Conservation (phyloP, 768 basidiomycete species). For the Mycena epipterygia region DNA sequence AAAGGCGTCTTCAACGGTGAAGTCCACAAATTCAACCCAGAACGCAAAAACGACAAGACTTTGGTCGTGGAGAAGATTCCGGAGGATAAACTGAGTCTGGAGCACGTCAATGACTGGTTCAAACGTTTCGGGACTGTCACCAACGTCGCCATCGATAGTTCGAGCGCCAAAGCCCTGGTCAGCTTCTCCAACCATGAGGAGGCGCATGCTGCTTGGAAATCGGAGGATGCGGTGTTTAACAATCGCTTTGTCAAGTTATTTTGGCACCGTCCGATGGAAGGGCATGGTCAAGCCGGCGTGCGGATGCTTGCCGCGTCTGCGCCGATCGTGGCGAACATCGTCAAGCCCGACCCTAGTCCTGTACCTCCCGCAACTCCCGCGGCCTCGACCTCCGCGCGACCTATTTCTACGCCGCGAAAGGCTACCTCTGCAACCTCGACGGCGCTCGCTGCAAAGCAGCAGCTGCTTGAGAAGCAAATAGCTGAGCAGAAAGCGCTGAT, state of each 20-base stretch:
- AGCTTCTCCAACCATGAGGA: constrained; percentile 88
- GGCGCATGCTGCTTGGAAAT: constrained; percentile 91
- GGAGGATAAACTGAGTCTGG: constrained; percentile 81
- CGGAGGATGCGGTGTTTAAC: constrained; percentile 94
- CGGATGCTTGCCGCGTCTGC: constrained; percentile 88
- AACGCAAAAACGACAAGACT: constrained; percentile 80
- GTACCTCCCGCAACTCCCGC: constrained; percentile 39
- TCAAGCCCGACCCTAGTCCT: constrained; percentile 35
- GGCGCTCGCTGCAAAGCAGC: constrained; percentile 80
- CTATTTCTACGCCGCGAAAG: constrained; percentile 54
- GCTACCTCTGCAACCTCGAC: constrained; percentile 53
- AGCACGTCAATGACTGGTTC: constrained; percentile 89
- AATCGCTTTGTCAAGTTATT: constrained; percentile 97
- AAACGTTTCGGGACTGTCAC: constrained; percentile 93
- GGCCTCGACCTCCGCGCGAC: constrained; percentile 39
- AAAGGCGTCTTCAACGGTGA: constrained; percentile 75
- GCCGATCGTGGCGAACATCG: constrained; percentile 76
- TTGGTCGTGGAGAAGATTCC: constrained; percentile 97
- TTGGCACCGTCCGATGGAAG: constrained; percentile 95
- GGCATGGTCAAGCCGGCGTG: constrained; percentile 85
- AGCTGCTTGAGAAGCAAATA: constrained; percentile 84
- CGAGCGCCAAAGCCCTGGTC: constrained; percentile 84
- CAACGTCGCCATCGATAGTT: constrained; percentile 89
- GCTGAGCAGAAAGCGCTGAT: constrained; percentile 91
- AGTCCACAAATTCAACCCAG: constrained; percentile 74